Percentiles rank a stretch among this genome's conserved stretches.
phyloP scores from a whole-genome alignment of 805 yeast genomes.

The Clavispora fructus region DNA sequence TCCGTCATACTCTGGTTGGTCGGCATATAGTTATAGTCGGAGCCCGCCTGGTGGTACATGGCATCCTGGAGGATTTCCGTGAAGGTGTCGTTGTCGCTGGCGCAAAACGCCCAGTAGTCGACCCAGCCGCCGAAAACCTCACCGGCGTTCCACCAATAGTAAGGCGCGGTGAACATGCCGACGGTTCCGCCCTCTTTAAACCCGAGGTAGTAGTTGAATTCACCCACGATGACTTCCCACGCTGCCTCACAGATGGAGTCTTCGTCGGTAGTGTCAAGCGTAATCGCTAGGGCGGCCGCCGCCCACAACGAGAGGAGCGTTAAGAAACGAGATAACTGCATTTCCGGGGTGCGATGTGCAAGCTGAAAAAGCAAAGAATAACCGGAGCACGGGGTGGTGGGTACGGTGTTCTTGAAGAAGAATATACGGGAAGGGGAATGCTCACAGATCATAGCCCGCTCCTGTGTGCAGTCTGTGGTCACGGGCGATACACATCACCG shows the following conservation, averaged over 20 bases:
- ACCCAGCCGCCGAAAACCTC: conserved; percentile 46
- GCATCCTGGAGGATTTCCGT: conserved; percentile 28
- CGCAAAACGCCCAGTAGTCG: conserved; percentile 37
- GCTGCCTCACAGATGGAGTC: conserved; percentile 41
- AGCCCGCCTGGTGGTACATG: conserved; percentile 42
- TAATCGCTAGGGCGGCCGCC: conserved; percentile 4
- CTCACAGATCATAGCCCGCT: neutral
- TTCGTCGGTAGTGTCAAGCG: conserved; percentile 32
- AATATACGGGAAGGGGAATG: neutral
- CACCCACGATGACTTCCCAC: conserved; percentile 29
- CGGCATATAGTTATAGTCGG: conserved; percentile 37
- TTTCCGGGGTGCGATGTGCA: neutral
- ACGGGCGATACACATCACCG: neutral
- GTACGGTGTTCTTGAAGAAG: neutral
- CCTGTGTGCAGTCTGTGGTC: neutral
- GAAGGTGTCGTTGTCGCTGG: conserved; percentile 27
- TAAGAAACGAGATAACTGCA: neutral
- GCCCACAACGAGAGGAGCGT: conserved; percentile 1
- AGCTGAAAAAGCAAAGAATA: neutral
- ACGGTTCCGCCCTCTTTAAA: conserved; percentile 37
- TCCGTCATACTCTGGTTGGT: conserved; percentile 43
- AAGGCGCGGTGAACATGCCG: conserved; percentile 41
- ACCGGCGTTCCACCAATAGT: conserved; percentile 53
- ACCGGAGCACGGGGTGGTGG: neutral
- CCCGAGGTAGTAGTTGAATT: conserved; percentile 44